phyloP scores from a whole-genome alignment of 139 green algal species.

The Limnomonas spitsbergensis region DNA sequence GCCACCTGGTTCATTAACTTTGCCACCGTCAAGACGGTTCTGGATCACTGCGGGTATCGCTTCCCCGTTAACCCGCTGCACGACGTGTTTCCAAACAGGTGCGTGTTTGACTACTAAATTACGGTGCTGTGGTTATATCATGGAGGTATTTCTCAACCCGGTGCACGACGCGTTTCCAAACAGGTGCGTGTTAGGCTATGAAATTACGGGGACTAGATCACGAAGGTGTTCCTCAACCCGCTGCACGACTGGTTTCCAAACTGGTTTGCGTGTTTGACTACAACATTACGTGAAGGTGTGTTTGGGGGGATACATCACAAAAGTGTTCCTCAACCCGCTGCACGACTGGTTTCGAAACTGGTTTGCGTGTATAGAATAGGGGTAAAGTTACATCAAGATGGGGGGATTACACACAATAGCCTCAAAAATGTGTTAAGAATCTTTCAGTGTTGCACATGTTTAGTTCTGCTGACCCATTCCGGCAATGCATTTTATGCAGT shows the following conservation, averaged over 20 bases:
- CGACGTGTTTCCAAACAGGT: slow-evolving; percentile 58
- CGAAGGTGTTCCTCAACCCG: slow-evolving; percentile 40
- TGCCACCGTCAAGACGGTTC: slow-evolving; percentile 60
- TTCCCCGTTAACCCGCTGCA: slow-evolving; percentile 62
- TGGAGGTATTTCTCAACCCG: slow-evolving; percentile 42
- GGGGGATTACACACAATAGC: too few relatives aligned
- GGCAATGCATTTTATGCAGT: too few relatives aligned
- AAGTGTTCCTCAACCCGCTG: slow-evolving; percentile 49
- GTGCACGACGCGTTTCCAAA: slow-evolving; percentile 63
- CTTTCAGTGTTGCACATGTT: too few relatives aligned
- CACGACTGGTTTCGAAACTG: slow-evolving; percentile 62
- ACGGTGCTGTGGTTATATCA: background rate
- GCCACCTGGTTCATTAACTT: slow-evolving; percentile 52
- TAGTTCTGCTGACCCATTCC: too few relatives aligned
- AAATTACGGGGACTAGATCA: background rate
- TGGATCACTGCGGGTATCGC: slow-evolving; percentile 64
- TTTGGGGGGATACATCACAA: background rate
- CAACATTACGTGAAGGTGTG: background rate
- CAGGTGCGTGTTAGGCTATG: slow-evolving; percentile 8
- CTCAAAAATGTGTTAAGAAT: too few relatives aligned
- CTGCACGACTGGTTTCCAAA: slow-evolving; percentile 63
- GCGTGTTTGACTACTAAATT: background rate
- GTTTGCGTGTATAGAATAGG: background rate
- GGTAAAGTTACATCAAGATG: background rate
- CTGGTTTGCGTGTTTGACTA: slow-evolving; percentile 9